Evolutionary conservation across 2,329 filamentous ascomycete species (phyloP), one percentile per base, ranked within the genome.

Genomic region (Colletotrichum camelliae): DNA sequence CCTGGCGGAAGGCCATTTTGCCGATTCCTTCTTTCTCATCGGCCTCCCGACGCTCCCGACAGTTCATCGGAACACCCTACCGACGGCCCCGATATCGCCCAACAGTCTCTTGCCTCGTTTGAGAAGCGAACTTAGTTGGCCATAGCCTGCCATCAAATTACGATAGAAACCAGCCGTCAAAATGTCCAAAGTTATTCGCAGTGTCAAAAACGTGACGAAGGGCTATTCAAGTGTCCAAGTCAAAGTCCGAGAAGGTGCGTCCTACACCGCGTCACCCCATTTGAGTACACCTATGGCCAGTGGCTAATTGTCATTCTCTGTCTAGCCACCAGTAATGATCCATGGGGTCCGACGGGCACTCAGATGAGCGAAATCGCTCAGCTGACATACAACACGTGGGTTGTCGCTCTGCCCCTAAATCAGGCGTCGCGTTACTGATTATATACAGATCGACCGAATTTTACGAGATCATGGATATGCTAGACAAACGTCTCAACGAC

Each of bases 401-500:
- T 86, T 65, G 61, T 72, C 62, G n/a, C 29, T 58, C 33, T 66
- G 52, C 66, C 27, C 21, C 29, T 21, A 13, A 24, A n/a, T 15
- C 52, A 21, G 43, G 12, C 33, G 39, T 58, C 37, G 29, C 43
- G 27, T 60, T 65, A 70, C 64, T 62, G 39, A 24, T 37, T 1
- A 39, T 16, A 35, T 52, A 57, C 78, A 98, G 96, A 83, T 96
- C 96, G 43, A 96, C 94, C 86, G 97, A 98, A 85, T 99, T 99
- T 88, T 98, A 98, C 88, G 96, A 99, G 84, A 98, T 99, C 81
- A 98, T 99, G 94, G 97, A 99, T 85, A 99, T 99, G 95, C 90
- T 99, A 79, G 97, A 99, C 87, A 98, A 98, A 89, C 94, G 97
- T 80, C 88, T 99, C 82, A 99, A 99, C 82, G 97, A 99, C 86